A percentile compares a stretch with the other conserved stretches of the same genome.
Conservation (phyloP, 2,329 filamentous ascomycete genomes). For the Endothia cerciana region DNA sequence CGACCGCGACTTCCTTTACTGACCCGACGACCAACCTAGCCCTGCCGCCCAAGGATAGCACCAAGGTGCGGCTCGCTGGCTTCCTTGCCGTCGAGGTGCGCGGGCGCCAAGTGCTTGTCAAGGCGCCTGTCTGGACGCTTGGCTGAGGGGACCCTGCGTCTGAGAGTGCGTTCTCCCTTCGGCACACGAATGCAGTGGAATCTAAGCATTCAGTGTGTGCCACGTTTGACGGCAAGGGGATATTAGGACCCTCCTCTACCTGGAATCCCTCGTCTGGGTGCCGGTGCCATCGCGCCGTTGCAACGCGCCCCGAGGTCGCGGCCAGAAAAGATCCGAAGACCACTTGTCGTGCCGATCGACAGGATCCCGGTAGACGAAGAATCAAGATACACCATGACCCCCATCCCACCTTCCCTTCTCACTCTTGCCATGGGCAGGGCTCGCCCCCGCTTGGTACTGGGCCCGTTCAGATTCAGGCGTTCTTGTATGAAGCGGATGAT, state of each 20-base stretch:
- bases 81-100: slow-evolving; percentile 77
- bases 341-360: neutral
- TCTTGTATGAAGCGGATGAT: neutral
- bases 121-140: slow-evolving; percentile 74
- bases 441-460: neutral
- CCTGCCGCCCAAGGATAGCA: slow-evolving; percentile 49
- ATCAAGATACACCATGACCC: neutral
- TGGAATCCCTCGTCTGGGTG: neutral
- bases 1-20: slow-evolving; percentile 37
- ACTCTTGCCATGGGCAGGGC: neutral
- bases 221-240: neutral
- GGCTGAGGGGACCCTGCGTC: slow-evolving; percentile 33
- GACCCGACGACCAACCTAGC: slow-evolving; percentile 44
- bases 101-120: slow-evolving; percentile 74
- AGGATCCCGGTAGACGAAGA: neutral
- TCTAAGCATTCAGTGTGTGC: neutral
- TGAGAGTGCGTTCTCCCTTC: neutral
- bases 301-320: neutral
- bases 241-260: neutral
- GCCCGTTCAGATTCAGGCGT: neutral
- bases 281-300: neutral
- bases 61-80: slow-evolving; percentile 72
- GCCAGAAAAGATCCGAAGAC: neutral
- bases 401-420: neutral
- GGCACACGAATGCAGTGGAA: neutral